Percentiles rank a stretch among this genome's conserved stretches.
phyloP scores from a whole-genome alignment of 228 moss, liverwort and hornwort species.

The Sphagnum fallax region DNA sequence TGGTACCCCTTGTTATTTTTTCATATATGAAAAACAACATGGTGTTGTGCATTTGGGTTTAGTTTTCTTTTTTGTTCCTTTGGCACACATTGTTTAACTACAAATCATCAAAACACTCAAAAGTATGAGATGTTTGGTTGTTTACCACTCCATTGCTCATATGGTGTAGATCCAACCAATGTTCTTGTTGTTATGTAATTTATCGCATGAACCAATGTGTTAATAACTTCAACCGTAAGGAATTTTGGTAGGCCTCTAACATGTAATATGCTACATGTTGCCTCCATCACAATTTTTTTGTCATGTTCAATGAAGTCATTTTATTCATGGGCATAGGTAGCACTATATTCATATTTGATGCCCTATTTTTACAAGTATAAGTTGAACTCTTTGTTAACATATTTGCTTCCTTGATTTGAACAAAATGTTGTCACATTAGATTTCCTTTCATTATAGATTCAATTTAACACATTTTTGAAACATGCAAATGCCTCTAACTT shows the following conservation, averaged over 20 bases:
- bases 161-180: neutral
- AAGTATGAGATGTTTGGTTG: neutral
- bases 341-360: neutral
- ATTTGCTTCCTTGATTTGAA: neutral
- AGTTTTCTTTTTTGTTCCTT: neutral
- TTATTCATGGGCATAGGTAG: neutral
- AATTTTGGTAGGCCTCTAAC: neutral
- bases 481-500: neutral
- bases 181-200: neutral
- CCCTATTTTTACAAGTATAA: neutral
- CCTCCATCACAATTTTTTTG: neutral
- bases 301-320: neutral
- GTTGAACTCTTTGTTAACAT: neutral
- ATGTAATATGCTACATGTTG: neutral
- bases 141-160: neutral
- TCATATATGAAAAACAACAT: too few relatives aligned
- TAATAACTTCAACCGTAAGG: neutral
- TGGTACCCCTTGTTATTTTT: too few relatives aligned
- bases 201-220: neutral
- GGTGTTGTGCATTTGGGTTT: neutral
- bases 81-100: neutral
- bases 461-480: neutral
- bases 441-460: neutral
- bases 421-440: neutral
- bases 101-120: neutral